Conservation (phyloP, 192 early-diverging fungal genomes). For the Linnemannia zychae region DNA sequence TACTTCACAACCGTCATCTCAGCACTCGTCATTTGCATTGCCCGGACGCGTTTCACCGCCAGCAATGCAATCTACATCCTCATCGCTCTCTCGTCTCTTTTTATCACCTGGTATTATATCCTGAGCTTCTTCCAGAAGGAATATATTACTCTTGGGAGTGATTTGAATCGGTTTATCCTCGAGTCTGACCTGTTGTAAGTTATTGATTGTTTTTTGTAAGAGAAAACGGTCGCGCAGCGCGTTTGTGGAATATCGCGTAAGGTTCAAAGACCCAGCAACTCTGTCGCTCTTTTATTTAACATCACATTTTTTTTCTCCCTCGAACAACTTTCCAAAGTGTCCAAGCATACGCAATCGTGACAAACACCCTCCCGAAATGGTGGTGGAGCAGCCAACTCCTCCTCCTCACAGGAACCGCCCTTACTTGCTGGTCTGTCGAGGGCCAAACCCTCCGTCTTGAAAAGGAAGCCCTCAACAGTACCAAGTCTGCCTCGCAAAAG, state of each 20-base stretch:
- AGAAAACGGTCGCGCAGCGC: not conserved
- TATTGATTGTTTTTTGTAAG: not conserved
- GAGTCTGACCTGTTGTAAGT: conserved; percentile 57
- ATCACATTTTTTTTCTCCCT: not conserved
- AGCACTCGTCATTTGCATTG: conserved; percentile 45
- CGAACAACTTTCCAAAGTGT: conserved; percentile 32
- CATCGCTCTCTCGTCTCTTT: conserved; percentile 36
- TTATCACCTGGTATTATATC: conserved; percentile 55
- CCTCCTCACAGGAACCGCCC: conserved; percentile 45
- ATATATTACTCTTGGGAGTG: conserved; percentile 27
- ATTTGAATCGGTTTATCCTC: conserved; percentile 44
- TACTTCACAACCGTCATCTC: conserved; percentile 54
- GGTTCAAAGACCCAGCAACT: too few species aligned
- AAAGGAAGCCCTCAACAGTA: conserved; percentile 4
- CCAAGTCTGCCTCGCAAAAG: not conserved
- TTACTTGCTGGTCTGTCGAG: conserved; percentile 54
- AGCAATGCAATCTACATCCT: conserved; percentile 47
- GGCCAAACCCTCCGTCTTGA: conserved; percentile 33
- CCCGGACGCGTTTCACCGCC: conserved; percentile 36
- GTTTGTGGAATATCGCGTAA: not conserved
- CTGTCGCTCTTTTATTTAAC: not conserved
- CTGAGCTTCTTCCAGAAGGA: conserved; percentile 47
- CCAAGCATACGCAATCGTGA: conserved; percentile 53
- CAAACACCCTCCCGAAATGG: conserved; percentile 52
- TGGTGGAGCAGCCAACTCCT: conserved; percentile 56